Evolutionary conservation across 1,284 basidiomycete genomes (phyloP).

Genomic region (Ustanciosporium gigantosporum): DNA sequence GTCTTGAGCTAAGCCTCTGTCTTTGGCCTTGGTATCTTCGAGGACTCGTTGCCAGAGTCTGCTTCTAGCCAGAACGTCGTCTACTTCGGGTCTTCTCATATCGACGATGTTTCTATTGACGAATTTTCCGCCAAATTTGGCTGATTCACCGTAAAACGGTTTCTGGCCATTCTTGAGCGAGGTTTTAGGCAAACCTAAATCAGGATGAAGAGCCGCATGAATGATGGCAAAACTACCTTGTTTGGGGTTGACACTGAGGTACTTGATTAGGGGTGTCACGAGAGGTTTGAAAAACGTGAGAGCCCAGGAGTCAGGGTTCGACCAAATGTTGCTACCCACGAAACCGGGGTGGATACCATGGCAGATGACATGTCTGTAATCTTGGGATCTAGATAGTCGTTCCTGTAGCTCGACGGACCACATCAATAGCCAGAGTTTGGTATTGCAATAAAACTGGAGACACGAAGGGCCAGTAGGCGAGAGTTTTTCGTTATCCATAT

Average conservation of each 20-base stretch:
- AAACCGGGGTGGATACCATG: constrained; percentile 51
- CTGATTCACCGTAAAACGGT: constrained; percentile 19
- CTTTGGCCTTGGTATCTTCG: constrained; percentile 24
- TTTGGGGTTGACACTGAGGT: constrained; percentile 15
- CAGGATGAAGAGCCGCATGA: constrained; percentile 29
- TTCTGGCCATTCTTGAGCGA: constrained; percentile 1
- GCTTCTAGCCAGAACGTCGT: constrained; percentile 35
- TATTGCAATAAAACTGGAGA: constrained; percentile 44
- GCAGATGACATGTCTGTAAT: constrained; percentile 44
- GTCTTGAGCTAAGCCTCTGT: constrained; percentile 8
- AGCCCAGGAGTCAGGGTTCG: constrained; percentile 13
- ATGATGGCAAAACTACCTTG: constrained; percentile 43
- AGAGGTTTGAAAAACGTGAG: neutral
- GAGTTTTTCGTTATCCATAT: constrained; percentile 45
- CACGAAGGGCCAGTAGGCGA: constrained; percentile 23
- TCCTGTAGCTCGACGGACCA: constrained; percentile 49
- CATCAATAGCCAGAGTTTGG: constrained; percentile 47
- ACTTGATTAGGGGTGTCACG: constrained; percentile 5
- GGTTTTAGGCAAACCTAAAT: constrained; percentile 27
- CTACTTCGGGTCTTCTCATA: constrained; percentile 36
- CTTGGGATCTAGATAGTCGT: constrained; percentile 29
- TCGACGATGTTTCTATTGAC: constrained; percentile 31
- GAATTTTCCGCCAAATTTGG: constrained; percentile 43
- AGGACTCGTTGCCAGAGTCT: constrained; percentile 39
- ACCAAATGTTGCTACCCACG: constrained; percentile 43